Conservation (phyloP, 2,329 filamentous ascomycete species). For the Ascochyta clinopodiicola region DNA sequence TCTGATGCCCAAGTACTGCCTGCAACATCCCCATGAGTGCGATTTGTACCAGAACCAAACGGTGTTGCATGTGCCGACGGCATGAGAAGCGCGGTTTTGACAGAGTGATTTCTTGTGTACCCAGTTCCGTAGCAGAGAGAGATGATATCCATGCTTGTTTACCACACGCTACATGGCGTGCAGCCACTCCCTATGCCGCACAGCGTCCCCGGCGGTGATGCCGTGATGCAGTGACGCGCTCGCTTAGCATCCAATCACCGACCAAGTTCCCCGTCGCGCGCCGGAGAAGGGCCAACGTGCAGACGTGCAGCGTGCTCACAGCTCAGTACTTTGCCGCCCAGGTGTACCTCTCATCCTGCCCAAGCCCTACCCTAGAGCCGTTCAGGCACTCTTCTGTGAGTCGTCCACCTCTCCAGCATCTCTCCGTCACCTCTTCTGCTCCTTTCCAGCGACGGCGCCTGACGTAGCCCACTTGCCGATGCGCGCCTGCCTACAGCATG, state of each 20-base stretch:
- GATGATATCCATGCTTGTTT: background rate
- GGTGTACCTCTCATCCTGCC: constrained; percentile 21
- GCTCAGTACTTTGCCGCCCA: constrained; percentile 15
- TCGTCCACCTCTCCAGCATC: constrained; percentile 3
- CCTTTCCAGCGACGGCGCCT: background rate
- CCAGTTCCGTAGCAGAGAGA: background rate
- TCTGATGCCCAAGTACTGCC: constrained; percentile 64
- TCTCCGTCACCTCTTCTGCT: background rate
- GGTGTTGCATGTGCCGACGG: constrained; percentile 21
- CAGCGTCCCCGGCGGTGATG: background rate
- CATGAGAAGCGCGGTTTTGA: background rate
- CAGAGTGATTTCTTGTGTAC: background rate
- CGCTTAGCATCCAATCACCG: constrained; percentile 5
- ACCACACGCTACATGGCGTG: background rate
- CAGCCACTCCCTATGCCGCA: background rate
- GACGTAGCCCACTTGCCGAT: background rate
- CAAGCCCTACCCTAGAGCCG: constrained; percentile 8
- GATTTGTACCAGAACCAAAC: constrained; percentile 62
- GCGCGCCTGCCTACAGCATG: background rate
- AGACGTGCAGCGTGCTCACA: constrained; percentile 4
- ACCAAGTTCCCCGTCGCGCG: background rate
- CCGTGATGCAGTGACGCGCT: background rate
- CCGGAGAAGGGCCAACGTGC: background rate
- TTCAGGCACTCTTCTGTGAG: constrained; percentile 13
- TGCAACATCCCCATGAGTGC: constrained; percentile 64